Evolutionary conservation across 371 early-diverging fungal genomes (phyloP).

Genomic region (Rhizopus arrhizus): DNA sequence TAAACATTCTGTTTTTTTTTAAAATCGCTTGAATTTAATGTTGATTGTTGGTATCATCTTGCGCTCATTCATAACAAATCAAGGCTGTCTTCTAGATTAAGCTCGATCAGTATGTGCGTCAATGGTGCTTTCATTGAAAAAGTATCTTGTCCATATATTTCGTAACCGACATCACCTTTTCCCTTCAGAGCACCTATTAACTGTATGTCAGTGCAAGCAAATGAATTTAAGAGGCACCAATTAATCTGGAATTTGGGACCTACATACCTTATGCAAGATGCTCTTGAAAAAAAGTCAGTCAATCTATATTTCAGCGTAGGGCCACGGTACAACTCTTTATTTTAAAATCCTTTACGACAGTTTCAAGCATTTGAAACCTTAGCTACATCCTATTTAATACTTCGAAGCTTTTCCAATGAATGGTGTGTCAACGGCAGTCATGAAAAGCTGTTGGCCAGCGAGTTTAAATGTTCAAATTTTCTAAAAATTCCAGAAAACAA

Average conservation of each 20-base stretch:
- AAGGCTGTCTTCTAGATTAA: slow-evolving; percentile 55
- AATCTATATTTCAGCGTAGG: slow-evolving; percentile 66
- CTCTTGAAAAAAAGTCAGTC: slow-evolving; percentile 60
- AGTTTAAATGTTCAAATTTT: slow-evolving; percentile 55
- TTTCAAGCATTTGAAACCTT: slow-evolving; percentile 72
- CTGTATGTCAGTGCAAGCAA: slow-evolving; percentile 3
- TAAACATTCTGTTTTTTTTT: slow-evolving; percentile 55
- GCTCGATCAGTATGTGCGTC: slow-evolving; percentile 61
- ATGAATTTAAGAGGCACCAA: slow-evolving; percentile 15
- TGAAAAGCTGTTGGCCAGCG: slow-evolving; percentile 53
- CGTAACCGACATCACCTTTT: slow-evolving; percentile 44
- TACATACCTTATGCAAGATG: slow-evolving; percentile 62
- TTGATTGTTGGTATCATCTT: slow-evolving; percentile 74
- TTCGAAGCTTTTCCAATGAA: slow-evolving; percentile 44
- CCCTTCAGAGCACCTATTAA: slow-evolving; percentile 46
- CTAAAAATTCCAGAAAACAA: slow-evolving; percentile 62
- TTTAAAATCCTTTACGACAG: slow-evolving; percentile 66
- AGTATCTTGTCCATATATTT: slow-evolving; percentile 61
- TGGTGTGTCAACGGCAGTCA: slow-evolving; percentile 20
- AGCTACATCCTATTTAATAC: slow-evolving; percentile 54
- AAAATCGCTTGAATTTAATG: slow-evolving; percentile 55
- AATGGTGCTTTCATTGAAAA: slow-evolving; percentile 66
- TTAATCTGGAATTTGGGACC: slow-evolving; percentile 73
- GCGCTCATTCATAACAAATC: slow-evolving; percentile 71
- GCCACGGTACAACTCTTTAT: slow-evolving; percentile 65